phyloP scores from a whole-genome alignment of 805 yeast genomes.

The Yarrowia bubula region DNA sequence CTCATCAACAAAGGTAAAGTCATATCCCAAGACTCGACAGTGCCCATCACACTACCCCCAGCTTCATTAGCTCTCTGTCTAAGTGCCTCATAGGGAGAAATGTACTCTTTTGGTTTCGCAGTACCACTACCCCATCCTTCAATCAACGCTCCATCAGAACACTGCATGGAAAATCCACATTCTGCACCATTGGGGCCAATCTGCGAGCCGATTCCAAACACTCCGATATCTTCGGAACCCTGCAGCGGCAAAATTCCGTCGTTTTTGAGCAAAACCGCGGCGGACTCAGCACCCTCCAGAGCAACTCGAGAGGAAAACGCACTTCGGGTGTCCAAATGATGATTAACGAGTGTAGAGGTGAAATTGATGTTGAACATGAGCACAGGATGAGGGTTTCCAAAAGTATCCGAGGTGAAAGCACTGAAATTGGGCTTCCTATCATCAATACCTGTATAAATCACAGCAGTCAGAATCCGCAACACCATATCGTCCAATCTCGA shows the following conservation, averaged over 20 bases:
- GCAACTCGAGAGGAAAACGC: not conserved
- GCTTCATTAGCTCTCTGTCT: conserved; percentile 43
- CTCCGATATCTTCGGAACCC: conserved; percentile 39
- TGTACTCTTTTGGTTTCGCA: conserved; percentile 52
- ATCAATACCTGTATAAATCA: not conserved
- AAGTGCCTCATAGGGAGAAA: conserved; percentile 59
- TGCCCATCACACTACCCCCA: not conserved
- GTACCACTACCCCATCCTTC: conserved; percentile 68
- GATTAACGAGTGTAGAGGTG: not conserved
- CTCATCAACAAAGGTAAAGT: not conserved
- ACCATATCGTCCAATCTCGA: conserved; percentile 5
- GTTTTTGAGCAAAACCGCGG: conserved; percentile 47
- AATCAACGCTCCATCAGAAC: conserved; percentile 53
- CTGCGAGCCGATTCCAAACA: conserved; percentile 46
- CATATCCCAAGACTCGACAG: not conserved
- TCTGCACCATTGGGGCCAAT: conserved; percentile 51
- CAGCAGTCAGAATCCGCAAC: not conserved
- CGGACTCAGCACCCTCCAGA: not conserved
- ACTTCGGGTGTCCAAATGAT: not conserved
- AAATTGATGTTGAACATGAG: not conserved
- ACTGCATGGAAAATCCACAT: conserved; percentile 51
- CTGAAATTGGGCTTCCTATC: not conserved
- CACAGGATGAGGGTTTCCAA: not conserved
- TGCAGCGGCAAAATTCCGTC: conserved; percentile 53
- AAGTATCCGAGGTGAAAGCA: not conserved